A percentile compares a stretch with the other conserved stretches of the same genome.
phyloP scores from a whole-genome alignment of 768 basidiomycete species.

The Amanita rimosa region DNA sequence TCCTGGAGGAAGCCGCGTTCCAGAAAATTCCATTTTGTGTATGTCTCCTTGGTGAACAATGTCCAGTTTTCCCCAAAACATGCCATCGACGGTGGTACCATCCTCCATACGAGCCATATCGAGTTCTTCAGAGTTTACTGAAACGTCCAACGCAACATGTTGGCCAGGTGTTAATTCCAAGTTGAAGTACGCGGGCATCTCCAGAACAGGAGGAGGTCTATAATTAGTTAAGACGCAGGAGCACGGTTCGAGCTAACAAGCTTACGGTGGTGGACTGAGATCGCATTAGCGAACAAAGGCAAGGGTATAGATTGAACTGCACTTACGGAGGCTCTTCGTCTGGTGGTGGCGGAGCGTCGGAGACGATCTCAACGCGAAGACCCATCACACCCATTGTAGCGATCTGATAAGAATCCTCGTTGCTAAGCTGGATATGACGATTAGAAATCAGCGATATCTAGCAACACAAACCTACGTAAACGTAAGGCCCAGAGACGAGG shows the following conservation, averaged over 20 bases:
- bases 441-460: conserved; percentile 7
- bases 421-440: conserved; percentile 44
- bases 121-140: conserved; percentile 68
- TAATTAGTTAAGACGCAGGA: neutral
- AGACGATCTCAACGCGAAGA: conserved; percentile 76
- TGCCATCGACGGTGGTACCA: conserved; percentile 73
- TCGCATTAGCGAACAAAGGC: conserved; percentile 13
- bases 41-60: conserved; percentile 70
- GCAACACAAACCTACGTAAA: conserved; percentile 46
- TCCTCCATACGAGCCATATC: conserved; percentile 92
- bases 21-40: conserved; percentile 75
- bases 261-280: conserved; percentile 38
- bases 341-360: conserved; percentile 76
- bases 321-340: conserved; percentile 79
- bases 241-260: neutral
- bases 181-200: conserved; percentile 82
- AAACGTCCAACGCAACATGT: conserved; percentile 70
- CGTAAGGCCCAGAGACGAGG: conserved; percentile 71
- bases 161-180: conserved; percentile 74
- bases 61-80: conserved; percentile 82
- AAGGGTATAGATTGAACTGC: conserved; percentile 7
- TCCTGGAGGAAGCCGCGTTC: conserved; percentile 56
- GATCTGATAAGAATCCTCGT: conserved; percentile 84
- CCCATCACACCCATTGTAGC: conserved; percentile 78
- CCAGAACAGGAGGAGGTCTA: conserved; percentile 61